phyloP scores from a whole-genome alignment of 306 rosid species.

The Geum urbanum region DNA sequence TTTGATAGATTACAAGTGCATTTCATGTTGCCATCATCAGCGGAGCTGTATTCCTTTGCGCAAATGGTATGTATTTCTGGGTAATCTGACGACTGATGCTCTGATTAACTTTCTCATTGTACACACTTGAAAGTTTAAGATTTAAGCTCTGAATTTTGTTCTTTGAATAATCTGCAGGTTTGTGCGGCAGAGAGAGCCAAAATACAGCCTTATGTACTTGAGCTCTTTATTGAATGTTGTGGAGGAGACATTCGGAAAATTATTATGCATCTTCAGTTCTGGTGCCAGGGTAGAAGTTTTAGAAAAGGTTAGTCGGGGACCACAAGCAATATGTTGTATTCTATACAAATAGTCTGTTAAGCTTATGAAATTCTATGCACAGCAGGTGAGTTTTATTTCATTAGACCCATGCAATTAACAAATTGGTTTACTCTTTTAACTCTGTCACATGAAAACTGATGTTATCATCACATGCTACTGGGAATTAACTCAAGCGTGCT shows the following conservation, averaged over 20 bases:
- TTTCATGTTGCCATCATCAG: conserved; percentile 57
- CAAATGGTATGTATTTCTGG: conserved; percentile 49
- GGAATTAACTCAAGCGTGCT: conserved; percentile 12
- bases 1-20: conserved; percentile 44
- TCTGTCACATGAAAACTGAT: background rate
- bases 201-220: conserved; percentile 47
- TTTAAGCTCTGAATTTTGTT: conserved; percentile 13
- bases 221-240: conserved; percentile 53
- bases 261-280: conserved; percentile 82
- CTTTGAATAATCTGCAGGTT: conserved; percentile 50
- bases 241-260: conserved; percentile 74
- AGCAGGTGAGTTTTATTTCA: background rate
- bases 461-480: background rate
- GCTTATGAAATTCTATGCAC: background rate
- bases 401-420: background rate
- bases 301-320: conserved; percentile 41
- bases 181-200: conserved; percentile 58
- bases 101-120: conserved; percentile 2
- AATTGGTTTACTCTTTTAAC: background rate
- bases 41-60: conserved; percentile 62
- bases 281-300: conserved; percentile 66
- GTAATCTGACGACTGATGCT: background rate
- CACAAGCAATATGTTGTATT: background rate
- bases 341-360: background rate
- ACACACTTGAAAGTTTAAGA: conserved; percentile 15